These are phyloP conservation scores for Eryngium alpinum DNA, from an alignment of 140 eudicot genomes.

Conservation along the genomic window DNA sequence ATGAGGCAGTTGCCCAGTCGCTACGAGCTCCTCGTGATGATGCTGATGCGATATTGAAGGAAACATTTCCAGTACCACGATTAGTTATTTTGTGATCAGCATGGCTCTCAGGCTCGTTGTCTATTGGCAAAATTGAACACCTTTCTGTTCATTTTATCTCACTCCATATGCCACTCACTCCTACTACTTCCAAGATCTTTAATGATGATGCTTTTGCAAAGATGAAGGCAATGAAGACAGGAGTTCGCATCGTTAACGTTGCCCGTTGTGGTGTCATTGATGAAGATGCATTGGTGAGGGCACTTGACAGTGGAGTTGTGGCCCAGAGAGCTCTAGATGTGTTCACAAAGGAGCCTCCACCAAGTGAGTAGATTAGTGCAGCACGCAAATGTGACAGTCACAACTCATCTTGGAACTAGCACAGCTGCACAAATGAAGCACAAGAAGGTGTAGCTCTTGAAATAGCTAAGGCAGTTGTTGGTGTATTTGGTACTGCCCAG, in stretches of 20 bases:
- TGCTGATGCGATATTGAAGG: slow-evolving; percentile 71
- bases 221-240: slow-evolving; percentile 78
- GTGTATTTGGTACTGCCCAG: slow-evolving; percentile 17
- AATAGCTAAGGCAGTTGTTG: slow-evolving; percentile 79
- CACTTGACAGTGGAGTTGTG: slow-evolving; percentile 63
- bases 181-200: slow-evolving; percentile 56
- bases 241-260: slow-evolving; percentile 69
- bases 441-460: slow-evolving; percentile 91
- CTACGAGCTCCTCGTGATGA: slow-evolving; percentile 90
- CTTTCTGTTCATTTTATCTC: slow-evolving; percentile 69
- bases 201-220: slow-evolving; percentile 66
- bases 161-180: slow-evolving; percentile 89
- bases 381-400: slow-evolving; percentile 66
- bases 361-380: slow-evolving; percentile 69
- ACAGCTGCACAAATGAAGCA: slow-evolving; percentile 88
- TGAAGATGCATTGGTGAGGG: slow-evolving; percentile 79
- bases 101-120: slow-evolving; percentile 99
- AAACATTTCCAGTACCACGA: slow-evolving; percentile 95
- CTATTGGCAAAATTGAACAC: too few species aligned
- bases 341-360: slow-evolving; percentile 69
- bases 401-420: slow-evolving; percentile 97
- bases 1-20: slow-evolving; percentile 82
- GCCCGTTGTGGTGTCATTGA: slow-evolving; percentile 90
- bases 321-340: slow-evolving; percentile 93
- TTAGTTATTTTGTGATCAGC: slow-evolving; percentile 94